Base-by-base conservation (phyloP, 306 rosid genomes). In the Ammopiptanthus mongolicus region DNA sequence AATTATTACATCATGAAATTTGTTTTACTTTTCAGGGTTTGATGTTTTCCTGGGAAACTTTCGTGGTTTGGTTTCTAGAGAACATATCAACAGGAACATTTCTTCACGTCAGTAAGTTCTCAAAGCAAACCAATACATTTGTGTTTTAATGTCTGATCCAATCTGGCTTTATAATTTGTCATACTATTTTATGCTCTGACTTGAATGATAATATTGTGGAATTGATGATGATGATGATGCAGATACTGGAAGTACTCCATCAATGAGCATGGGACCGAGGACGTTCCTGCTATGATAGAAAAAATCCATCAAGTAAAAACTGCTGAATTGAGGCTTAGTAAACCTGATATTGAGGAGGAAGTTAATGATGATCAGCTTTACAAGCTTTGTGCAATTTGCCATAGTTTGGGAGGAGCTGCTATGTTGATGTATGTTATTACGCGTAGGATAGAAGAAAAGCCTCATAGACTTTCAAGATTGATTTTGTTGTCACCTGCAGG, bases 51-150 rank as follows among this genome's bases (percentile, higher is more conserved):
- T 93, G 5, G 98, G 98, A 63, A 93, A 90, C 75, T 74, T 93
- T 8, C 94, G 96, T 51, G 98, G 98, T 61, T 79, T 93, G 84
- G 87, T 84, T 83, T 92, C 97, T 65, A 88, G 97, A 83, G 98
- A 88, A 66, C 98, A 93, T 39, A 57, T 85, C 28, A 83, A 90
- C 81, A 93, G 88, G 85, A 86, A 78, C 82, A 86, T 93, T 52
- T 90, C 98, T 56, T 86, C 90, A 47, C 81, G 74, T 23, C 88
- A 65, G 93, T 90, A 85, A 81, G 93, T 74, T 73, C 46, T 3
- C 74, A 31, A 57, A 78, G 63, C 31, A 60, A 44, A 47, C 42
- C 34, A 50, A 8, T 34, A 31, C 0, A 61, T 18, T 31, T 61
- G 33, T 15, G 21, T 28, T 42, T 55, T 14, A 17, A 14, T 67